Percentiles rank a stretch among this genome's conserved stretches.
phyloP scores from a whole-genome alignment of 2,329 filamentous ascomycete genomes.

The Colletotrichum horii region DNA sequence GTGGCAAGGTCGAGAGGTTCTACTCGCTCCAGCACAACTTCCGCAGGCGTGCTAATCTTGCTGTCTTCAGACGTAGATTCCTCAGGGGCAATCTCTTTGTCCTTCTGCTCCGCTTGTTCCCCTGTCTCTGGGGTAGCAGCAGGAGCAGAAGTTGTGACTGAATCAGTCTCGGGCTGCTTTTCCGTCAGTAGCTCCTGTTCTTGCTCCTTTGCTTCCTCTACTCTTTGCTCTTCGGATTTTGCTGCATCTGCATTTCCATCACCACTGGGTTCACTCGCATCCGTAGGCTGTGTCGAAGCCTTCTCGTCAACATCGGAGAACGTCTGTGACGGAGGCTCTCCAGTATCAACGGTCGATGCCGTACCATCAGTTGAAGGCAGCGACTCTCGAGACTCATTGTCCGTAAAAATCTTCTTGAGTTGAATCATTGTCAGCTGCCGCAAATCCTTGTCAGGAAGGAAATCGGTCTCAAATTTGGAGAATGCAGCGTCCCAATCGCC shows the following conservation, averaged over 20 bases:
- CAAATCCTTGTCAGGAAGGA: slow-evolving; percentile 96
- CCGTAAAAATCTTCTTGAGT: slow-evolving; percentile 91
- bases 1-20: slow-evolving; percentile 57
- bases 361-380: slow-evolving; percentile 72
- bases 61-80: slow-evolving; percentile 32
- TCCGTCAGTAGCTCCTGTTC: not conserved
- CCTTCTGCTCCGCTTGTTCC: not conserved
- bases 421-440: slow-evolving; percentile 89
- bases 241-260: slow-evolving; percentile 34
- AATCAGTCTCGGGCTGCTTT: not conserved
- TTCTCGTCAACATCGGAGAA: slow-evolving; percentile 54
- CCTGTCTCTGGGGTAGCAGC: not conserved
- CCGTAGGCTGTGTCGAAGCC: slow-evolving; percentile 44
- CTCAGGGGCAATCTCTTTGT: slow-evolving; percentile 3
- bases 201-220: not conserved
- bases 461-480: slow-evolving; percentile 88
- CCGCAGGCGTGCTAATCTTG: slow-evolving; percentile 33
- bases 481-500: slow-evolving; percentile 94
- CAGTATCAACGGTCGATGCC: slow-evolving; percentile 56
- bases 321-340: slow-evolving; percentile 51
- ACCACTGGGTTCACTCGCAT: slow-evolving; percentile 37
- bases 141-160: not conserved
- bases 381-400: slow-evolving; percentile 83
- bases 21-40: slow-evolving; percentile 48
- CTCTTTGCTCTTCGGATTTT: slow-evolving; percentile 20